A percentile compares a stretch with the other conserved stretches of the same genome.
These are phyloP conservation scores for Fusarium sp. DNA, from an alignment of 2,329 filamentous ascomycete genomes.

Conservation along the genomic window DNA sequence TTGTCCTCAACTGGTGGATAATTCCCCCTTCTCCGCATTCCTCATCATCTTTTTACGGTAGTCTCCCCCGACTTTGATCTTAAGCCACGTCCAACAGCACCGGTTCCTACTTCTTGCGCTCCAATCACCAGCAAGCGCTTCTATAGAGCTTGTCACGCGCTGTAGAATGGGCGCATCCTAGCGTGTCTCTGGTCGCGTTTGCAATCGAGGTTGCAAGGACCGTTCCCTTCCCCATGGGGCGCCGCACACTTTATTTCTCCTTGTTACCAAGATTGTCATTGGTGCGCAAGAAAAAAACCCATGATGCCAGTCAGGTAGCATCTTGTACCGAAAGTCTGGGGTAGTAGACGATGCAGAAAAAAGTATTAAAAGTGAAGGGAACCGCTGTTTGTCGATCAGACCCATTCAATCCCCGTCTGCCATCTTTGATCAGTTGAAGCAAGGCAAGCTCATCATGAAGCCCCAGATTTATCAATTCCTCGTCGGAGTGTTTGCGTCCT, in stretches of 20 bases:
- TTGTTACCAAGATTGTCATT: conserved; percentile 4
- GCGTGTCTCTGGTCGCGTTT: conserved; percentile 4
- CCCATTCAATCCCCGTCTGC: not conserved
- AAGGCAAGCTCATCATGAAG: conserved; percentile 10
- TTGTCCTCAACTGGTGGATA: conserved; percentile 4
- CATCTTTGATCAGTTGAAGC: not conserved
- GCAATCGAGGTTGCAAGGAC: not conserved
- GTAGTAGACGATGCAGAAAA: not conserved
- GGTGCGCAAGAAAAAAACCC: conserved; percentile 3
- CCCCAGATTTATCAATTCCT: conserved; percentile 63
- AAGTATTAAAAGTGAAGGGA: conserved; percentile 9
- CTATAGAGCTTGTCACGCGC: conserved; percentile 14
- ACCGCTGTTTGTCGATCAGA: conserved; percentile 11
- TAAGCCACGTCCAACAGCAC: not conserved
- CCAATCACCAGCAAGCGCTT: conserved; percentile 16
- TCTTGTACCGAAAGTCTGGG: conserved; percentile 1
- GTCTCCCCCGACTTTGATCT: not conserved
- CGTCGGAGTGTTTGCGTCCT: conserved; percentile 53
- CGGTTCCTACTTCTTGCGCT: conserved; percentile 3
- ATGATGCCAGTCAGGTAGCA: not conserved
- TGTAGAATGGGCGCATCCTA: conserved; percentile 3
- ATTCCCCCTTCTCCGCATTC: conserved; percentile 3
- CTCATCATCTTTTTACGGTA: not conserved
- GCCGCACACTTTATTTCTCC: not conserved
- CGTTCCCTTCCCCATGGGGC: conserved; percentile 13